Evolutionary conservation across 371 early-diverging fungal genomes (phyloP).

Genomic region (Syncephalastrum sp.): DNA sequence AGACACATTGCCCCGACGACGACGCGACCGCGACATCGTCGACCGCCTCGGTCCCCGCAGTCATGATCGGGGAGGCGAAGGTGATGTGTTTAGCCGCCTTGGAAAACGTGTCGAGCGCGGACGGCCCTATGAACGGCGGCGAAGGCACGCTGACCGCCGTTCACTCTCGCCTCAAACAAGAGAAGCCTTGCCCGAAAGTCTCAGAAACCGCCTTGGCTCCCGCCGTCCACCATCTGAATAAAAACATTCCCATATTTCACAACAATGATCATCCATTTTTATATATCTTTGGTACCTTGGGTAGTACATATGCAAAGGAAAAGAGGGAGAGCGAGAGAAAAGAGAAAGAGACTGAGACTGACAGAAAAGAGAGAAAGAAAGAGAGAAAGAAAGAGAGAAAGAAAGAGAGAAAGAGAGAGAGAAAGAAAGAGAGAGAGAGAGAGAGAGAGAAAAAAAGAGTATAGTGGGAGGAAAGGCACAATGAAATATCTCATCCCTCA

Average conservation of each 20-base stretch:
- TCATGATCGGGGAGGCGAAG: background rate
- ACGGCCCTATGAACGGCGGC: background rate
- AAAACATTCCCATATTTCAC: too few relatives aligned
- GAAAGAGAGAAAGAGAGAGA: too few relatives aligned
- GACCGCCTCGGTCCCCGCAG: background rate
- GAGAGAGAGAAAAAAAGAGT: constrained; percentile 9
- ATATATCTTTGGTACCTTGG: too few relatives aligned
- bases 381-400: too few relatives aligned
- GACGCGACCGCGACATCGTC: background rate
- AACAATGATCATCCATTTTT: too few relatives aligned
- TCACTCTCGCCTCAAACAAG: constrained; percentile 6
- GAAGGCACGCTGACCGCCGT: constrained; percentile 6
- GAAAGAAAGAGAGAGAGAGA: constrained; percentile 10
- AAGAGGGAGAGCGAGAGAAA: too few relatives aligned
- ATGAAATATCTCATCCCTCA: background rate
- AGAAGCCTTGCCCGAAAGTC: too few relatives aligned
- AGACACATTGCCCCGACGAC: background rate
- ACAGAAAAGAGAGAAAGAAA: too few relatives aligned
- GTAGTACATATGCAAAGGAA: too few relatives aligned
- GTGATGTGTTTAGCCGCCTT: constrained; percentile 13
- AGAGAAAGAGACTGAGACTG: too few relatives aligned
- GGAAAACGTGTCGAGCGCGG: constrained; percentile 12
- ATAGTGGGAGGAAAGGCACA: background rate
- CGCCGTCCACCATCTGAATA: background rate
- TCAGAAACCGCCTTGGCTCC: too few relatives aligned